Evolutionary conservation across 192 early-diverging fungal species (phyloP), one percentile per base, ranked within the genome.

Genomic region (Coemansia pectinata): DNA sequence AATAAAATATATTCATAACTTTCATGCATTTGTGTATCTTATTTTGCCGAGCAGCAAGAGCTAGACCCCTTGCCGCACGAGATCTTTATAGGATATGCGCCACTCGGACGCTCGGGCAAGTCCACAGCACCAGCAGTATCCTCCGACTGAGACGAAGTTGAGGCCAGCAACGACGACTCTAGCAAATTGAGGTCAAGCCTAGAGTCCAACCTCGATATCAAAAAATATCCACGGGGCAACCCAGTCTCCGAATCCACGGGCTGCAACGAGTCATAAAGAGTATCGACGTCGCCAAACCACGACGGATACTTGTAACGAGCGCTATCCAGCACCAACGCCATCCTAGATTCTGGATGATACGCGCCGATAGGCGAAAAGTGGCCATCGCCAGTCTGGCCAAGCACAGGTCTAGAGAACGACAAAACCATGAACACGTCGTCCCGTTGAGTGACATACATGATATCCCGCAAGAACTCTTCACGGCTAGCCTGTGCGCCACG

Each of bases 311-410:
- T 95, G 85, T 92, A 96, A 11, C 91, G 83, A 0, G 95, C 96
- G 10, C 90, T 92, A 71, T 98, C 96, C 21, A 96, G 76, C 6
- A 98, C 92, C 42, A 98, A 80, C 4, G 89, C 93, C 70, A 86
- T 86, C 61, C 92, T 87, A 5, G 83, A 75, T n/a, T 78, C 88
- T 11, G 87, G 83, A 53, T 94, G 88, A 69, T 91, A 96, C 5
- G 88, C 93, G 10, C 90, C 94, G 66, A 98, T 90, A 17, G 96
- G 96, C n/a, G 83, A 90, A 62, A 96, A 98, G 66, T 98, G 96
- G 1, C 95, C 96, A 71, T 97, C 95, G 33, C 96, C 96, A 2
- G 95, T 98, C 77, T 96, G 95, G 11, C 86, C 85, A 29, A 98
- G 83, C 0, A 84, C 69, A 23, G 85, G 82, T 14, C 96, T 85